phyloP scores from a whole-genome alignment of 805 yeast genomes.

The Teunomyces stri region DNA sequence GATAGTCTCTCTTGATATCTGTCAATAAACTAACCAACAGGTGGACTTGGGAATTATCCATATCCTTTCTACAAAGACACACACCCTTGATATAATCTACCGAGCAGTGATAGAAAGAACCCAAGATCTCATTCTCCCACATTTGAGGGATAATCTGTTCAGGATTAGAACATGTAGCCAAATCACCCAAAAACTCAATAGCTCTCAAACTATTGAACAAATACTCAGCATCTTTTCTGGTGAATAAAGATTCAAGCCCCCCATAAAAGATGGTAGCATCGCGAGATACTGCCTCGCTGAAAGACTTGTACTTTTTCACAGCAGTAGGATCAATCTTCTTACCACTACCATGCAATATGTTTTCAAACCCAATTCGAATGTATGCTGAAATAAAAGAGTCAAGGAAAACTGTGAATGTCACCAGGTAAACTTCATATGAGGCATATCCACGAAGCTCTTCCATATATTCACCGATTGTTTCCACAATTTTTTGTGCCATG shows the following conservation, averaged over 20 bases:
- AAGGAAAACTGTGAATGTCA: slow-evolving; percentile 36
- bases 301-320: slow-evolving; percentile 34
- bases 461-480: slow-evolving; percentile 74
- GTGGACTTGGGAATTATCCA: slow-evolving; percentile 30
- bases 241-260: slow-evolving; percentile 35
- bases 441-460: slow-evolving; percentile 55
- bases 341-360: slow-evolving; percentile 40
- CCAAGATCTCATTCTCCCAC: slow-evolving; percentile 58
- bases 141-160: slow-evolving; percentile 36
- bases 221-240: slow-evolving; percentile 39
- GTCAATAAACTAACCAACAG: slow-evolving; percentile 26
- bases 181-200: slow-evolving; percentile 37
- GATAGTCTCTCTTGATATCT: slow-evolving; percentile 30
- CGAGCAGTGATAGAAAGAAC: slow-evolving; percentile 75
- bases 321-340: slow-evolving; percentile 40
- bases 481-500: slow-evolving; percentile 60
- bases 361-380: slow-evolving; percentile 39
- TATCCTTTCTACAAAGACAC: slow-evolving; percentile 49
- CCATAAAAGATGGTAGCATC: slow-evolving; percentile 38
- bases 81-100: slow-evolving; percentile 65
- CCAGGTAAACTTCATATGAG: slow-evolving; percentile 40
- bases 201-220: slow-evolving; percentile 40
- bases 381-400: slow-evolving; percentile 39
- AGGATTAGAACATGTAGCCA: slow-evolving; percentile 40
- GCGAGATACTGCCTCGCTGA: slow-evolving; percentile 36